Percentiles rank a stretch among this genome's conserved stretches.
These are phyloP conservation scores for Talaromyces nanjingensis DNA, from an alignment of 495 filamentous ascomycete species.

Conservation along the genomic window DNA sequence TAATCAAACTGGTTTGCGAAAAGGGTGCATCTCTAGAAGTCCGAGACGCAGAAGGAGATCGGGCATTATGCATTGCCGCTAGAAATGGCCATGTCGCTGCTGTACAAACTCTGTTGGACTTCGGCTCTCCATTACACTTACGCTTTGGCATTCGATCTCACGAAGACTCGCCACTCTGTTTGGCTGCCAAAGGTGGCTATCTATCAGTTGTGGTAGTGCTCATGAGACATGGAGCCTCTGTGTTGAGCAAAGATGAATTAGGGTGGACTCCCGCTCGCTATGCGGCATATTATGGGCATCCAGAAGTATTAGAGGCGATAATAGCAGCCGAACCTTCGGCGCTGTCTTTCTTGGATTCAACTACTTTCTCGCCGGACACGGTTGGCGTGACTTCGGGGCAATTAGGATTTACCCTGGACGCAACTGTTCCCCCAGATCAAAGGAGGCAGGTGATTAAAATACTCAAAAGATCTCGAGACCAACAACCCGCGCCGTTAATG, in stretches of 20 bases:
- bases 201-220: conserved; percentile 29
- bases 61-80: conserved; percentile 31
- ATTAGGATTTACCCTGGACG: conserved; percentile 21
- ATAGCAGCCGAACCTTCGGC: conserved; percentile 5
- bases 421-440: conserved; percentile 17
- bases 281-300: conserved; percentile 34
- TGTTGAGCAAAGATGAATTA: conserved; percentile 30
- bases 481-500: neutral
- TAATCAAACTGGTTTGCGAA: conserved; percentile 32
- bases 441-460: conserved; percentile 14
- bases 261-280: conserved; percentile 35
- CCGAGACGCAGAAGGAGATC: conserved; percentile 30
- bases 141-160: conserved; percentile 20
- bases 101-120: conserved; percentile 30
- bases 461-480: neutral
- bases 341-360: neutral
- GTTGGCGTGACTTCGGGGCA: conserved; percentile 13
- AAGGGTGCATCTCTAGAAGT: conserved; percentile 32
- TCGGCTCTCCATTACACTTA: conserved; percentile 26
- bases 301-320: conserved; percentile 18
- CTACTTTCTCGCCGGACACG: conserved; percentile 2
- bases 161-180: conserved; percentile 36
- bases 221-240: conserved; percentile 28
- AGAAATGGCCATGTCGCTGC: conserved; percentile 28
- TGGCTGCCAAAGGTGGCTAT: conserved; percentile 35